Conservation (phyloP, 202 grass and related monocot species). For the Hordeum pubiflorum region DNA sequence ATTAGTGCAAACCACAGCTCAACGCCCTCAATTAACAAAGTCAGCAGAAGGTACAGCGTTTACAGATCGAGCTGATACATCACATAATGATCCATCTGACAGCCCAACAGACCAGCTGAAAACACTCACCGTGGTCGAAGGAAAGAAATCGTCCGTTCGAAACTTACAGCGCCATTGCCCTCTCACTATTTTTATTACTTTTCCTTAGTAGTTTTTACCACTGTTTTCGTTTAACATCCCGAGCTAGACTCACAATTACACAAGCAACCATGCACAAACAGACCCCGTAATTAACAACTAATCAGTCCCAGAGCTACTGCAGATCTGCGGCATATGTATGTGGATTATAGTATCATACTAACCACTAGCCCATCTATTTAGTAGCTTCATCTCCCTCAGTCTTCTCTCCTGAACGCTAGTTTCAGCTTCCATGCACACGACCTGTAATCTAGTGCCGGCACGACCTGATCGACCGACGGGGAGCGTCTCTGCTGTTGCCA, state of each 20-base stretch:
- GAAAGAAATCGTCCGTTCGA: background rate
- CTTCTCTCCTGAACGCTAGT: background rate
- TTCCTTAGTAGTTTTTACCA: background rate
- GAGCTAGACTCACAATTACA: background rate
- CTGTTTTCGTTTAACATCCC: background rate
- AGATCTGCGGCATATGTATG: background rate
- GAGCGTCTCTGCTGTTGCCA: background rate
- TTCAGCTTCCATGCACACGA: background rate
- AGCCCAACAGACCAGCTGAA: background rate
- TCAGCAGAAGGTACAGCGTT: background rate
- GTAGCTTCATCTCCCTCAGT: background rate
- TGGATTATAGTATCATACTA: background rate
- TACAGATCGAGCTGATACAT: background rate
- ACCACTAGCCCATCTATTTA: background rate
- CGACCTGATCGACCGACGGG: background rate
- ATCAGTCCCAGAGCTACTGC: background rate
- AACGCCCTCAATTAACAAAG: background rate
- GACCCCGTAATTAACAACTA: background rate
- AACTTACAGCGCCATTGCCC: background rate
- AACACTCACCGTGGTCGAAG: background rate
- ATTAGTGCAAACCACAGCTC: background rate
- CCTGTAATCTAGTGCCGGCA: background rate
- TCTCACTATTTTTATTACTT: background rate
- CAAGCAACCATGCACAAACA: background rate
- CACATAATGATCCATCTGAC: background rate